Evolutionary conservation across 257 asterid species (phyloP), one percentile per base, ranked within the genome.

Genomic region (Solanum ossicruentum): DNA sequence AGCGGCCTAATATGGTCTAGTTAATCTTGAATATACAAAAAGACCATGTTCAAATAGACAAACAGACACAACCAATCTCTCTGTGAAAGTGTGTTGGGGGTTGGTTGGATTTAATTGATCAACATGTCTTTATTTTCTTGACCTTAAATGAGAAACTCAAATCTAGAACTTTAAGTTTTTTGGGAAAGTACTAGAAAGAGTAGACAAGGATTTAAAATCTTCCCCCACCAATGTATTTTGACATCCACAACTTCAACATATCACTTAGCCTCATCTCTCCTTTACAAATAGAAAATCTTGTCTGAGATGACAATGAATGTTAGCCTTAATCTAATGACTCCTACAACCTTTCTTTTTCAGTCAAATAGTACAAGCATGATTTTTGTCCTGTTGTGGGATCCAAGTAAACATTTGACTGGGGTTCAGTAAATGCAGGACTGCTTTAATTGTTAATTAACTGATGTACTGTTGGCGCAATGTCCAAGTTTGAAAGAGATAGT

Each of bases 1-100:
- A 91, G 57, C 93, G 98, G 88, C 98, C 98, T 70, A 90, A 92
- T 89, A 92, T 94, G 97, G 98, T 96, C 45, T 96, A 85, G 82
- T 84, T n/a, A 55, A 47, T 28, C 12, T 51, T 57, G 23, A 77
- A 52, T 16, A 52, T 72, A 20, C 57, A 10, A 45, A 72, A 43
- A 45, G 49, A 52, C 28, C 13, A 78, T 52, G 26, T 78, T 78
- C 49, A 52, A 45, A 23, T 51, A 21, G 82, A 77, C 26, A 32
- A 12, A 65, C 49, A 78, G 47, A 18, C 65, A 78, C 41, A 28
- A 49, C 45, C 28, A 65, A 65, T 78, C 17, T 9, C 3, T 77
- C 26, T 9, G 16, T 16, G 16, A 54, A 36, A 70, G 1, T 32
- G 58, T 72, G 80, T 51, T 47, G 81, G 61, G 36, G 61, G 45